phyloP scores from a whole-genome alignment of 2,329 filamentous ascomycete genomes.

The Stachybotrys chartarum region DNA sequence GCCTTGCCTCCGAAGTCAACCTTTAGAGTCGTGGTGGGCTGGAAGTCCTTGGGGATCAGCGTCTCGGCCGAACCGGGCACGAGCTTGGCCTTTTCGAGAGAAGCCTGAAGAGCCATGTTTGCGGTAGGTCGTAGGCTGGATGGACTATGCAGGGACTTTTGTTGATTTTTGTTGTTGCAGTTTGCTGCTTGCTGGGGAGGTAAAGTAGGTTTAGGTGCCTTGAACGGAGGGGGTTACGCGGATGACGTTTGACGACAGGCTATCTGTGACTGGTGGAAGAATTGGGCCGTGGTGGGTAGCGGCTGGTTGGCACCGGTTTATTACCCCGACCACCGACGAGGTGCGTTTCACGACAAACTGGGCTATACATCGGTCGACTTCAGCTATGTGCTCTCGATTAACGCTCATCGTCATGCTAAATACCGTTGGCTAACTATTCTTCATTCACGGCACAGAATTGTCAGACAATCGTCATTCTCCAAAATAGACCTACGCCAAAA shows the following conservation, averaged over 20 bases:
- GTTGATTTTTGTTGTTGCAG: neutral
- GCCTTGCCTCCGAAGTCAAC: slow-evolving; percentile 25
- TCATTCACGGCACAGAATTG: too few relatives aligned
- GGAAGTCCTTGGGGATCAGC: slow-evolving; percentile 34
- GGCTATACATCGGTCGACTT: too few relatives aligned
- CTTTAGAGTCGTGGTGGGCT: slow-evolving; percentile 29
- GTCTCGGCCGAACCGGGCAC: slow-evolving; percentile 29
- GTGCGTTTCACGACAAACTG: too few relatives aligned
- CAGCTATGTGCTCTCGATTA: too few relatives aligned
- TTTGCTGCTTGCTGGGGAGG: neutral
- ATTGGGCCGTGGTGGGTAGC: neutral
- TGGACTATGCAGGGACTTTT: neutral
- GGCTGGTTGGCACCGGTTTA: too few relatives aligned
- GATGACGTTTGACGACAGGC: neutral
- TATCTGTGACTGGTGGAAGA: slow-evolving; percentile 5
- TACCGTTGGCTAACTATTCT: too few relatives aligned
- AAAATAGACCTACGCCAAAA: neutral
- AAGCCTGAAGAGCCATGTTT: slow-evolving; percentile 13
- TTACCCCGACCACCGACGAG: too few relatives aligned
- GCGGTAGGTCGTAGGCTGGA: neutral
- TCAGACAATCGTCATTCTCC: too few relatives aligned
- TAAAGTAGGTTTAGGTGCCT: neutral
- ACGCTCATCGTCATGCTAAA: too few relatives aligned
- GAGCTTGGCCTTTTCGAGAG: slow-evolving; percentile 29
- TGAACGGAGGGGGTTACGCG: neutral